Evolutionary conservation across 1,284 basidiomycete species (phyloP), one percentile per base, ranked within the genome.

Genomic region (Heliocybe sulcata): DNA sequence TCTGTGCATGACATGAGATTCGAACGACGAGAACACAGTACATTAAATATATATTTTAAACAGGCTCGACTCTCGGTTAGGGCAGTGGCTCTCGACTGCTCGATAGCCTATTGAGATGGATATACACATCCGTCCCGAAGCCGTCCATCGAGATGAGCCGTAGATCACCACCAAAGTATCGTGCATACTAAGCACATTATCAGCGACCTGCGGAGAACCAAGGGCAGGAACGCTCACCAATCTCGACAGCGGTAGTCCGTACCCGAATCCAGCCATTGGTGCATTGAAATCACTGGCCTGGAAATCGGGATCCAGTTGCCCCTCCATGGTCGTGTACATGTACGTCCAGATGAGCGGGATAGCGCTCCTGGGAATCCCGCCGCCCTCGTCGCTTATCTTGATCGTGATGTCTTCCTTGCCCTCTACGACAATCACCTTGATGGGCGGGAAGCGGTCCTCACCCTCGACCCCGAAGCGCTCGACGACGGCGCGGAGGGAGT

Each of bases 261-360:
- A 98, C 10, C 92, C 94, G 65, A 95, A 98, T 2, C 96, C 96
- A 42, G 96, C 96, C 94, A 99, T 97, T 0, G 96, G 96, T 3
- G 96, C 96, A 68, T 94, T 94, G 72, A 98, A 98, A 71, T 99
- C 96, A 56, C 88, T 91, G 23, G 86, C 88, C 60, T 90, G 85
- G 68, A 96, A 95, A 63, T 95, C 80, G 65, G 89, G 86, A 61
- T 94, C 92, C 45, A 98, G 81, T 69, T 94, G 90, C 2, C 85
- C 85, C 65, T 92, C 89, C 84, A 98, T 98, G 1, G 97, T 99
- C 33, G 97, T 99, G 68, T 99, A 99, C 88, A 95, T 96, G 71
- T 96, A 99, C 57, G 95, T 98, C 96, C 96, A 99, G 53, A 98
- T 97, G 54, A 97, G 79, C 3, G 94, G 92, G 31, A 98, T 89